Evolutionary conservation across 2,329 filamentous ascomycete genomes (phyloP), one percentile per base, ranked within the genome.

Genomic region (Trichoderma sp.): DNA sequence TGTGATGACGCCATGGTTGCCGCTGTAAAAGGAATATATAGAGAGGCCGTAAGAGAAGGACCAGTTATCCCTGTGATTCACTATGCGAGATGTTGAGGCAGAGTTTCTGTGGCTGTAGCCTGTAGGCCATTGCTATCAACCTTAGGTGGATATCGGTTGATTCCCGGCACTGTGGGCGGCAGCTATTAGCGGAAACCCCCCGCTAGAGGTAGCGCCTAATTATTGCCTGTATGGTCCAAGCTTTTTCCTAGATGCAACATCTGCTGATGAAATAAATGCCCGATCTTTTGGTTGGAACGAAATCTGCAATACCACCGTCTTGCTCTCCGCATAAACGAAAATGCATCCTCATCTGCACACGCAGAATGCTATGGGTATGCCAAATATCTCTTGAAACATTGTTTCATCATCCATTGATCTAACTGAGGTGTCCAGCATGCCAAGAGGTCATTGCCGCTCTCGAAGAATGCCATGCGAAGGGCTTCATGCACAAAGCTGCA

Each of bases 271-370:
- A 39, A 70, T 32, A 34, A 36, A 51, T 43, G 39, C 39, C 39
- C 18, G 34, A 58, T 32, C 53, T 34, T 18, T 58, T 30, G 21
- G 30, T 69, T 26, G n/a, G 26, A 34, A 24, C 36, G n/a, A 69
- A 69, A 51, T 24, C 65, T 60, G 12, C 39, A 24, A 57, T 57
- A 18, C 30, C 32, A n/a, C 30, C n/a, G 26, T 30, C 58, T 26
- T 28, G 21, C 18, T 12, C 34, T 24, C 65, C 36, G 11, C 28
- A 15, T 26, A 39, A 26, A 72, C 81, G 5, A 89, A 77, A 58
- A 99, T 99, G 96, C 96, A 99, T 93, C 97, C 96, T 70, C 95
- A 98, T 84, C 86, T 99, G 3, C 95, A 98, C 80, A 97, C 94
- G 32, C 94, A 96, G 81, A 92, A 97, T 80, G 97, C 97, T 77